Evolutionary conservation across 2,329 filamentous ascomycete species (phyloP).

Genomic region (Dichotomopilus funicola): DNA sequence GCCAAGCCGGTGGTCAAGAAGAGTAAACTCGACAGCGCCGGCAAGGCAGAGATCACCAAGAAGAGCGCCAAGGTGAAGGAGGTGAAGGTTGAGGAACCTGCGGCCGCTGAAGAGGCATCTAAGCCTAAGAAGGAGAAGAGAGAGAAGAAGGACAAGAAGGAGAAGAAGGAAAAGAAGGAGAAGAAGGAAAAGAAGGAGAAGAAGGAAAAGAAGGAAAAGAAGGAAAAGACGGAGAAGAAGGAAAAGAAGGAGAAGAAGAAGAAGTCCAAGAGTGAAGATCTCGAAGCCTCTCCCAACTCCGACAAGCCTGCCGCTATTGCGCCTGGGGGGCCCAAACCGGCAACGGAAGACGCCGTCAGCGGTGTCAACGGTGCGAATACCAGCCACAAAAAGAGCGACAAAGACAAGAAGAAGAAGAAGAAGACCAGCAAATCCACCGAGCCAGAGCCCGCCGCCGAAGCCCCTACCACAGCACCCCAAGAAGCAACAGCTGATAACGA

Average conservation of each 20-base stretch:
- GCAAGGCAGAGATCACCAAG: constrained; percentile 24
- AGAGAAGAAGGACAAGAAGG: constrained; percentile 21
- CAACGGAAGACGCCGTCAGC: constrained; percentile 1
- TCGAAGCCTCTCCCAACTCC: not conserved
- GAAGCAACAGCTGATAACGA: not conserved
- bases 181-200: constrained; percentile 29
- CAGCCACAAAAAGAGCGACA: constrained; percentile 21
- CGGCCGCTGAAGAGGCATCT: not conserved
- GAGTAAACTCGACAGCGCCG: constrained; percentile 26
- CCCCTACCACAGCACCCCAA: no score
- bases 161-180: constrained; percentile 29
- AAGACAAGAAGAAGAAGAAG: constrained; percentile 28
- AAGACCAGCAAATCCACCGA: constrained; percentile 22
- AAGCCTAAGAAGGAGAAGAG: constrained; percentile 29
- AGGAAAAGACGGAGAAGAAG: constrained; percentile 28
- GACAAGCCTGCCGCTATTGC: not conserved
- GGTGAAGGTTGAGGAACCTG: not conserved
- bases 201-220: constrained; percentile 23
- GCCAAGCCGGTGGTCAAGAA: constrained; percentile 21
- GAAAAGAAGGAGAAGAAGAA: constrained; percentile 32
- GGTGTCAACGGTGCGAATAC: constrained; percentile 5
- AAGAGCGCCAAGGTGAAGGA: constrained; percentile 18
- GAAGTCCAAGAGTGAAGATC: constrained; percentile 22
- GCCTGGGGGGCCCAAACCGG: not conserved
- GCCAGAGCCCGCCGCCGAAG: not conserved